Evolutionary conservation across 306 rosid species (phyloP), one percentile per base, ranked within the genome.

Genomic region (Dalbergia cultrata): DNA sequence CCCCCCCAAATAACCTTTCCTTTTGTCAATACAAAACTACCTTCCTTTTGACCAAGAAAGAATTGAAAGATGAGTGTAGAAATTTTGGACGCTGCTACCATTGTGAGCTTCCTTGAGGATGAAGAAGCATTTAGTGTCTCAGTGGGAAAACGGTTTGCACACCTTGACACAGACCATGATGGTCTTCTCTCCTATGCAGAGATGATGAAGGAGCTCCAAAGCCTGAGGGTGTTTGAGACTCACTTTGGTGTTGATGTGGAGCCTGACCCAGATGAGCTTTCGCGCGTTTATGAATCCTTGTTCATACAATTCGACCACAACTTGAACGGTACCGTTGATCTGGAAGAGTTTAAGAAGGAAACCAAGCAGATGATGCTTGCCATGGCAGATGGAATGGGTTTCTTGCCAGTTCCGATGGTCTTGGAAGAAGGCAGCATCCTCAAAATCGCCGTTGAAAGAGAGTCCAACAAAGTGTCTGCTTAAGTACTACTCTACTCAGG

Each of bases 301-400:
- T 93, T 93, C 69, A 9, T 75, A 37, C 93, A 81, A 43, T 93
- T 89, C 6, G 97, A 89, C 68, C 95, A 87, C 52, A 85, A 90
- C 75, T 81, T 86, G 26, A 86, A 86, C 74, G 94, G 98, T 49
- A 26, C 80, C 0, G 86, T 94, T 74, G 92, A 92, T 79, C 70
- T 91, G 13, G 92, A 85, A 19, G 97, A 93, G 78, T 93, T 87
- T 85, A 76, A 85, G 86, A 86, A 74, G 21, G 98, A 90, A 77
- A 90, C 97, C 45, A 89, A 84, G 90, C 68, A 65, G 66, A 92
- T 89, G 85, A 76, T 94, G 97, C 84, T 94, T 66, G 95, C 92
- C 16, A 87, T 94, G 97, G 92, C 97, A 0, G 88, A 82, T 44
- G 92, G 92, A n/a, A 63, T 94, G 84, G 97, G 95, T 9, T 82